Evolutionary conservation across 768 basidiomycete genomes (phyloP).

Genomic region (Omphalotus guepiniiformis): DNA sequence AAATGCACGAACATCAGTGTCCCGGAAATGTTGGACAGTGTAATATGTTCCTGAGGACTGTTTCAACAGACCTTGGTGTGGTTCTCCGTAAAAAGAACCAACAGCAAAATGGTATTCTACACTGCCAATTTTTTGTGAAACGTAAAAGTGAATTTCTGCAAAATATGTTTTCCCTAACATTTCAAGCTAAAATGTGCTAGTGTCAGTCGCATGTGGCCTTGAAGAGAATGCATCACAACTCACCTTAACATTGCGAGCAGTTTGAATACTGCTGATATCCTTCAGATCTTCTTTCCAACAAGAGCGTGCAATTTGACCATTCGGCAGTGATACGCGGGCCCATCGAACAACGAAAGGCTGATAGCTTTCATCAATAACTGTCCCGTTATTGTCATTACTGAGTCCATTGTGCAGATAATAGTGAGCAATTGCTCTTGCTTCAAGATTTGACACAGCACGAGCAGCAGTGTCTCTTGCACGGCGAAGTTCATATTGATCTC

Average conservation of each 20-base stretch:
- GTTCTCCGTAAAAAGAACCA: constrained; percentile 3
- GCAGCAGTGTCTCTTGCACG: constrained; percentile 18
- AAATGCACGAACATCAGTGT: constrained; percentile 23
- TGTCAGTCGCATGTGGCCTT: no score
- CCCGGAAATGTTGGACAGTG: background rate
- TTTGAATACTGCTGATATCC: constrained; percentile 15
- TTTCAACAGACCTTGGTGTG: constrained; percentile 1
- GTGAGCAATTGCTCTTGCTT: constrained; percentile 4
- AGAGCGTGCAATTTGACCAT: constrained; percentile 33
- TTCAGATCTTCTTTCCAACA: constrained; percentile 26
- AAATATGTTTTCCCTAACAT: background rate
- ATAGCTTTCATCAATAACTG: background rate
- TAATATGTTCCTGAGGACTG: constrained; percentile 1
- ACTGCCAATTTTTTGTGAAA: background rate
- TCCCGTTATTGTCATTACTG: background rate
- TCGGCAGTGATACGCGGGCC: constrained; percentile 32
- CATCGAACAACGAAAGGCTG: no score
- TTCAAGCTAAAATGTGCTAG: background rate
- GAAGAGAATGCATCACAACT: no score
- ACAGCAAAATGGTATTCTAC: background rate
- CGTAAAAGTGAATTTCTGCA: background rate
- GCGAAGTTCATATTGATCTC: constrained; percentile 11
- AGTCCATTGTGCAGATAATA: no score
- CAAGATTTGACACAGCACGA: no score
- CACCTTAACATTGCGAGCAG: constrained; percentile 31